Evolutionary conservation across 176 grass and related monocot species (phyloP), one percentile per base, ranked within the genome.

Genomic region (Cenchrus fungigraminus): DNA sequence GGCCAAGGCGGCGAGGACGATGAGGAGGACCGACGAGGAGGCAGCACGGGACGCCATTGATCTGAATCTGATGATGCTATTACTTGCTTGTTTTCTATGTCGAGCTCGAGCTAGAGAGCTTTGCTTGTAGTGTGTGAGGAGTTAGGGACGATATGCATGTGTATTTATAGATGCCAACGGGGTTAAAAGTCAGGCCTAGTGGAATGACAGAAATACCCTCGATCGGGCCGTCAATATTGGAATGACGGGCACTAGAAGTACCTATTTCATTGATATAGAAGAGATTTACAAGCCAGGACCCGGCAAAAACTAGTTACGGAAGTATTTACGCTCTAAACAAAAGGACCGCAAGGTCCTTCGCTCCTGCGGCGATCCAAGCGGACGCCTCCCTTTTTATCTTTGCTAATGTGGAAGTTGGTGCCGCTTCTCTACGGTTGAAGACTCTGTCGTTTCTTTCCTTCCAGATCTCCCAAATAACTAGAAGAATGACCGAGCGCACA

Each of bases 41-140:
- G 89, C 63, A 0, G 32, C 65, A 37, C 0, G 2, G 13, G 71
- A 80, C 25, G 83, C 78, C 90, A 89, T 86, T 31, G 79, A 6
- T 40, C 3, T 69, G 46, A 13, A 40, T 40, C 3, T 4, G 37
- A 40, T 40, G 37, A 40, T 40, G 37, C 37, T 40, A 40, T 28
- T 32, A 3, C 4, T 43, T 7, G 4, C 0, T 9, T 13, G 34
- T 25, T 22, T 17, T 40, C 8, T n/a, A 56, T 77, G 1, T 12
- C 4, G 19, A 16, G 37, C 12, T 61, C 1, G 0, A 15, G 70
- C 31, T 40, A 15, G 46, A 51, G 12, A 1, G 9, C 0, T 1
- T 22, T 46, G 3, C 9, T 22, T 20, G 53, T 57, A n/a, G 54
- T 52, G 74, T 60, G 37, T 4, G 14, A 31, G 1, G 20, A 17